Evolutionary conservation across 352 stramenopile genomes (phyloP).

Genomic region (Phytophthora cajani): DNA sequence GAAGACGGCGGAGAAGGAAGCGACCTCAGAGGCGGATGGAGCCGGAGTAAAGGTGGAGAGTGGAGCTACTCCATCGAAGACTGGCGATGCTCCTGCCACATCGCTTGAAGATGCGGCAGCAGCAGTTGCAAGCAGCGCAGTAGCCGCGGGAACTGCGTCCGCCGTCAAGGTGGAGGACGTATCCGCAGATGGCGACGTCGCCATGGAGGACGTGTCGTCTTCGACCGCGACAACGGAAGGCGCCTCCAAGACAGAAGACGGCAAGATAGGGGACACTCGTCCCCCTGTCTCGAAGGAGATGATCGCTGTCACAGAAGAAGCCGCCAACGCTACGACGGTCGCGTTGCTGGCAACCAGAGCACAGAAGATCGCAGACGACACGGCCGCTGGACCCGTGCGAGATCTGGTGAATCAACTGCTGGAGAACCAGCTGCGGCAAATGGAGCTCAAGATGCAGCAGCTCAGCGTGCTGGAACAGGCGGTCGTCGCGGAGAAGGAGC

Average conservation of each 20-base stretch:
- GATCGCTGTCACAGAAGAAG: slow-evolving; percentile 70
- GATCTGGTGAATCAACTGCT: slow-evolving; percentile 67
- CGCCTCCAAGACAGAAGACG: slow-evolving; percentile 6
- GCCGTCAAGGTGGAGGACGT: slow-evolving; percentile 45
- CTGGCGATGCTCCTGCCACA: slow-evolving; percentile 11
- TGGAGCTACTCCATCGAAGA: slow-evolving; percentile 7
- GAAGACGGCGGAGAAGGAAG: neutral
- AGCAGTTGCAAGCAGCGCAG: slow-evolving; percentile 46
- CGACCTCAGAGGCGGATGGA: neutral
- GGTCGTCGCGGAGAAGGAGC: slow-evolving; percentile 61
- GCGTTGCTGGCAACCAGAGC: slow-evolving; percentile 66
- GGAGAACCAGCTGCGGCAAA: slow-evolving; percentile 74
- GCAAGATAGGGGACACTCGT: slow-evolving; percentile 2
- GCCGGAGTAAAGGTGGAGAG: slow-evolving; percentile 22
- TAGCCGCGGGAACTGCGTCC: slow-evolving; percentile 48
- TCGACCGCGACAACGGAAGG: slow-evolving; percentile 14
- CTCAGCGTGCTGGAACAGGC: slow-evolving; percentile 63
- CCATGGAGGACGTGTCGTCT: slow-evolving; percentile 42
- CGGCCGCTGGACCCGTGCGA: slow-evolving; percentile 48
- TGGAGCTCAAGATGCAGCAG: slow-evolving; percentile 85
- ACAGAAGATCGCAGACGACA: slow-evolving; percentile 51
- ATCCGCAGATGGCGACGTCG: slow-evolving; percentile 49
- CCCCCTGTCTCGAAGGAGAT: slow-evolving; percentile 51
- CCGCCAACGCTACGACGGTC: slow-evolving; percentile 61
- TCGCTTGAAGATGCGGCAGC: slow-evolving; percentile 47